A percentile compares a stretch with the other conserved stretches of the same genome.
phyloP scores from a whole-genome alignment of 2,329 filamentous ascomycete species.

The Rachicladosporium sp. region DNA sequence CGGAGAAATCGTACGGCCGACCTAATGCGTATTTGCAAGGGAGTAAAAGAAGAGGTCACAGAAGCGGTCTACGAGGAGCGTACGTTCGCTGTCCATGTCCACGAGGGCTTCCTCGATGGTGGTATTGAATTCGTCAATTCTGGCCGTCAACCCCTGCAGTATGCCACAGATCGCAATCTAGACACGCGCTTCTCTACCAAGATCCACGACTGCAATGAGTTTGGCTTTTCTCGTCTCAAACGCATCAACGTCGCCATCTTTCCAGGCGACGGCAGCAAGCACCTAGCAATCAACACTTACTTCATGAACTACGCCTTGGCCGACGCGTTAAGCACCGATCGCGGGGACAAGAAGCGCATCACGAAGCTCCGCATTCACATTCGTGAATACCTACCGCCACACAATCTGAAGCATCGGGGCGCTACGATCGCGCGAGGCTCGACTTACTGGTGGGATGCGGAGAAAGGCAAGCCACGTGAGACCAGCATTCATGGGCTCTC shows the following conservation, averaged over 20 bases:
- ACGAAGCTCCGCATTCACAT: conserved; percentile 7
- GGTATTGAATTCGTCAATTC: conserved; percentile 21
- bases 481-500: conserved; percentile 14
- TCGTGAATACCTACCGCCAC: too few relatives aligned
- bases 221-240: conserved; percentile 18
- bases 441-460: conserved; percentile 14
- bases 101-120: conserved; percentile 14
- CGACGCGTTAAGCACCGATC: conserved; percentile 12
- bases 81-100: conserved; percentile 18
- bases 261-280: conserved; percentile 7
- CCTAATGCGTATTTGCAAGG: conserved; percentile 17
- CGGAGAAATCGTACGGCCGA: conserved; percentile 7
- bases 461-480: conserved; percentile 9
- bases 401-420: too few relatives aligned
- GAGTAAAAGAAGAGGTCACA: conserved; percentile 12
- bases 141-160: conserved; percentile 21
- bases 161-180: conserved; percentile 8
- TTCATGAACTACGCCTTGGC: conserved; percentile 19
- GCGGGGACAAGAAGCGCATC: conserved; percentile 11
- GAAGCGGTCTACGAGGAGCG: conserved; percentile 18
- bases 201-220: conserved; percentile 14
- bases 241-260: conserved; percentile 17
- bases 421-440: too few relatives aligned
- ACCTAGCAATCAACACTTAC: conserved; percentile 17
- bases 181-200: conserved; percentile 17